Conservation (phyloP, 495 filamentous ascomycete species). For the Daldinia vernicosa region DNA sequence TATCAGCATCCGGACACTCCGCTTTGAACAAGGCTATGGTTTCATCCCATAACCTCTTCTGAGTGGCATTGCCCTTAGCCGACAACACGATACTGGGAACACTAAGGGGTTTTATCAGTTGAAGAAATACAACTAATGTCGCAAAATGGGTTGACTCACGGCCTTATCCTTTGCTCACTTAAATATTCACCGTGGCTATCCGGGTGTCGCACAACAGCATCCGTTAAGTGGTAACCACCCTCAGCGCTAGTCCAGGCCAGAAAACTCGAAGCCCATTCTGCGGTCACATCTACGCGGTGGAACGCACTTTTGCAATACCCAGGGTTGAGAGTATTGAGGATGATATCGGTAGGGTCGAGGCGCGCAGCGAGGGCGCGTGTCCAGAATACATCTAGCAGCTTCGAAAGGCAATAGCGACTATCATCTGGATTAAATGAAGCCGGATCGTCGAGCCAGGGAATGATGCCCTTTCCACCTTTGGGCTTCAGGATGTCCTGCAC, state of each 20-base stretch:
- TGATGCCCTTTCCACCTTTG: conserved; percentile 46
- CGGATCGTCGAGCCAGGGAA: conserved; percentile 56
- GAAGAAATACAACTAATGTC: neutral
- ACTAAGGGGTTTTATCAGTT: conserved; percentile 19
- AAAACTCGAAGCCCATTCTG: conserved; percentile 20
- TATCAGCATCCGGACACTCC: conserved; percentile 30
- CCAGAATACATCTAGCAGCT: conserved; percentile 60
- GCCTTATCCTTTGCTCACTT: conserved; percentile 39
- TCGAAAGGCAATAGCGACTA: conserved; percentile 56
- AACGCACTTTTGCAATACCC: conserved; percentile 59
- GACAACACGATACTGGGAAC: conserved; percentile 46
- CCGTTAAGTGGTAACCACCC: conserved; percentile 35
- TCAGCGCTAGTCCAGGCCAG: conserved; percentile 28
- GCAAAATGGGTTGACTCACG: conserved; percentile 22
- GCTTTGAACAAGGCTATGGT: conserved; percentile 46
- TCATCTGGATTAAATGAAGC: conserved; percentile 44
- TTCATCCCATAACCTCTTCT: conserved; percentile 55
- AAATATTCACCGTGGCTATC: conserved; percentile 40
- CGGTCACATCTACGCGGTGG: conserved; percentile 46
- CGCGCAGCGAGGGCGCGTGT: conserved; percentile 56
- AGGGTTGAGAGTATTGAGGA: conserved; percentile 63
- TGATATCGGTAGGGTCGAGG: conserved; percentile 49
- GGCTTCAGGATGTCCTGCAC: conserved; percentile 46
- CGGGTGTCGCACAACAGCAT: conserved; percentile 36
- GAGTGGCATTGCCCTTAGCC: conserved; percentile 48